A percentile compares a stretch with the other conserved stretches of the same genome.
Evolutionary conservation across 192 early-diverging fungal species (phyloP).

Genomic region (Pilobolus umbonatus): DNA sequence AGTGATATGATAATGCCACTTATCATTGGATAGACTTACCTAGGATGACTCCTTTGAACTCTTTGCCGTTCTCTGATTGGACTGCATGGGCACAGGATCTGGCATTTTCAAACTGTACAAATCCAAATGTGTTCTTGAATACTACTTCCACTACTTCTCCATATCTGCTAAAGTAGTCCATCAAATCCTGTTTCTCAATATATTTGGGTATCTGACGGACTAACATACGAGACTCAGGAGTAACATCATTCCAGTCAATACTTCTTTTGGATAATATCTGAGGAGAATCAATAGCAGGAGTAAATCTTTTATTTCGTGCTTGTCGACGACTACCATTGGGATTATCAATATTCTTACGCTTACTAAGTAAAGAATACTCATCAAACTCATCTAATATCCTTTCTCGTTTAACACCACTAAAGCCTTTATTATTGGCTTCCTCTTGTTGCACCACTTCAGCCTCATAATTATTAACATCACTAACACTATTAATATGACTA

Average conservation of each 20-base stretch:
- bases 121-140: slow-evolving; percentile 22
- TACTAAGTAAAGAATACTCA: slow-evolving; percentile 24
- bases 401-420: slow-evolving; percentile 5
- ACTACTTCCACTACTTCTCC: slow-evolving; percentile 30
- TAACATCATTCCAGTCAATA: slow-evolving; percentile 9
- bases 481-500: background rate
- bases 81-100: slow-evolving; percentile 25
- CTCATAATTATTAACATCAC: background rate
- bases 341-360: slow-evolving; percentile 7
- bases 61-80: slow-evolving; percentile 23
- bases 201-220: slow-evolving; percentile 22
- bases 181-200: slow-evolving; percentile 15
- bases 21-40: slow-evolving; percentile 16
- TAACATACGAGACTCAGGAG: slow-evolving; percentile 30
- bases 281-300: slow-evolving; percentile 2
- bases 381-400: slow-evolving; percentile 23
- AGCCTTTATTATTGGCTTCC: background rate
- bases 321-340: background rate
- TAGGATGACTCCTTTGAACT: slow-evolving; percentile 19
- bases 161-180: slow-evolving; percentile 29
- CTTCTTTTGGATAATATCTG: slow-evolving; percentile 12
- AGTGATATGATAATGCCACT: background rate
- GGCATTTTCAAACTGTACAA: slow-evolving; percentile 31
- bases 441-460: background rate
- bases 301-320: background rate